Percentiles rank a stretch among this genome's conserved stretches.
Evolutionary conservation across 306 rosid genomes (phyloP).

Genomic region (Trichosanthes truncata): DNA sequence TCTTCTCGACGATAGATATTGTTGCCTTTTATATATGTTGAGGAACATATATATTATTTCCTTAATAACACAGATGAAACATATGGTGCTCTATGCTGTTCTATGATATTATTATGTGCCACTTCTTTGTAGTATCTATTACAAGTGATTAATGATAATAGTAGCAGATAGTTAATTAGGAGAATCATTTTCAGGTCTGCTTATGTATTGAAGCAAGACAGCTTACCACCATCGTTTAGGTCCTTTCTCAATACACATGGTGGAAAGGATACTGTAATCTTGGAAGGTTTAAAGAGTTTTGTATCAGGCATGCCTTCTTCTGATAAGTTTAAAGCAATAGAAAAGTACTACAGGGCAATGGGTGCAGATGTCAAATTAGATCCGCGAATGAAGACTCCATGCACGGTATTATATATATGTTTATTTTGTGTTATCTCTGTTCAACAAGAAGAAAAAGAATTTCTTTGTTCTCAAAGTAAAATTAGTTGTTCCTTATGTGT

Average conservation of each 20-base stretch:
- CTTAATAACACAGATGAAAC: neutral
- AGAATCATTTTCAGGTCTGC: conserved; percentile 61
- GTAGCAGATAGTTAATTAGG: neutral
- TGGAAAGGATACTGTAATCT: conserved; percentile 65
- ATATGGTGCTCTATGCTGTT: neutral
- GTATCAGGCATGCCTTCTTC: conserved; percentile 61
- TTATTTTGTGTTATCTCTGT: neutral
- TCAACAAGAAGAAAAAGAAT: neutral
- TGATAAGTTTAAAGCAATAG: conserved; percentile 44
- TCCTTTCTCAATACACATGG: conserved; percentile 94
- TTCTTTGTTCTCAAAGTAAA: neutral
- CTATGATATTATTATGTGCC: neutral
- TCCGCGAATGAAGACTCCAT: conserved; percentile 77
- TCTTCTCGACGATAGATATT: neutral
- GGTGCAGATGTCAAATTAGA: conserved; percentile 55
- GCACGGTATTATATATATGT: conserved; percentile 56
- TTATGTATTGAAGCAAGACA: conserved; percentile 87
- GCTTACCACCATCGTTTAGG: conserved; percentile 84
- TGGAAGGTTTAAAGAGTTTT: conserved; percentile 70
- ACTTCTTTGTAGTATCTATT: neutral
- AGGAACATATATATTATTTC: neutral
- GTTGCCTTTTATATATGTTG: neutral
- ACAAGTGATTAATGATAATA: neutral
- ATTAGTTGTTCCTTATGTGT: neutral
- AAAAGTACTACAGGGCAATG: conserved; percentile 46